Base-by-base conservation (phyloP, 148 eudicot genomes). In the Cornus suecica region DNA sequence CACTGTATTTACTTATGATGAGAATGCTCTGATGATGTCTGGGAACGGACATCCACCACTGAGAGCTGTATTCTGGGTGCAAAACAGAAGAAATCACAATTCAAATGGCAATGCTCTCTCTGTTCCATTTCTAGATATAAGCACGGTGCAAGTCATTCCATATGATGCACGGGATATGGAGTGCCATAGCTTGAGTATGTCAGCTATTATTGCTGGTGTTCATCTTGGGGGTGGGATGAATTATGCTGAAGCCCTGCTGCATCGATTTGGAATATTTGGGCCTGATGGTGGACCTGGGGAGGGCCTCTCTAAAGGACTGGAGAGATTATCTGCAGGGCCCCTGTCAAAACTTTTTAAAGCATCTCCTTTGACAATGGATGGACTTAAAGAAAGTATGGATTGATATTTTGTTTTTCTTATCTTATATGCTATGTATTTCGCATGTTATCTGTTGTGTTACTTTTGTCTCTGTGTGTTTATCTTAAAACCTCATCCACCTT, bases 211-310 rank as follows among this genome's bases (percentile, higher is more conserved):
- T 71, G 89, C 91, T 71, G 99, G 99, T 74, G 84, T 94, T 81
- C 94, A 89, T 66, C 88, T 94, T 78, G 97, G 92, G 62, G 99
- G 99, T 68, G 99, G 99, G 77, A 92, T 92, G 94, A 92, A 69
- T 81, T 92, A 90, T 79, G 75, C 99, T 26, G 97, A 94, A 76
- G 84, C 91, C 61, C 83, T 94, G 79, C 88, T 94, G 74, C 99
- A 94, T 76, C 84, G 84, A 29, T 94, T 94, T 86, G 96, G 97
- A 75, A 87, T 94, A 74, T 86, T 92, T 77, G 94, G 97, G 70
- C 91, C 93, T 74, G 97, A 92, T 78, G 97, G 97, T 74, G 91
- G 94, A 64, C 97, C 97, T 73, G 94, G 97, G 77, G 89, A 88
- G 77, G 93, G 92, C 74, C 97, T 95, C 34, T 84, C 93, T 70